Conservation (phyloP, 2,329 filamentous ascomycete genomes). For the Penicillium olsonii region DNA sequence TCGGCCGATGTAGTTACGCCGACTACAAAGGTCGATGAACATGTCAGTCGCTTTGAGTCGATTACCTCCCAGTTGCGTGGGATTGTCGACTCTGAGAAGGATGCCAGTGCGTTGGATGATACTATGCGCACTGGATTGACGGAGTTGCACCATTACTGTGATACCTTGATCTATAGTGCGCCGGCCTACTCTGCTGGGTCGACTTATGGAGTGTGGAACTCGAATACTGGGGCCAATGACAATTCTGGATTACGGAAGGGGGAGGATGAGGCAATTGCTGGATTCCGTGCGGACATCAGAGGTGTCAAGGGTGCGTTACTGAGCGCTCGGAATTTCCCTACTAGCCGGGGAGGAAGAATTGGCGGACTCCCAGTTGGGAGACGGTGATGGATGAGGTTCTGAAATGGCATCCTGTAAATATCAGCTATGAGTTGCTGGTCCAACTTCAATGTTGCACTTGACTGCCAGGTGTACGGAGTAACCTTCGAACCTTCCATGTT, state of each 20-base stretch:
- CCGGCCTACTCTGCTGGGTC: conserved; percentile 29
- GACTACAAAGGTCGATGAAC: conserved; percentile 30
- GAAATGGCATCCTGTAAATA: not conserved
- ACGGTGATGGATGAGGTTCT: conserved; percentile 13
- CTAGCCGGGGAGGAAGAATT: conserved; percentile 31
- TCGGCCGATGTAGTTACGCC: conserved; percentile 23
- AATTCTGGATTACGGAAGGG: conserved; percentile 37
- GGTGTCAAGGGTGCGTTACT: conserved; percentile 65
- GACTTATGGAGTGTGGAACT: conserved; percentile 37
- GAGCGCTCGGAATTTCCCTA: conserved; percentile 63
- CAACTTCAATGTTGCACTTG: no score
- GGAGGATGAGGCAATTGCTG: conserved; percentile 59
- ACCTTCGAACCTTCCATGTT: no score
- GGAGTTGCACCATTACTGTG: conserved; percentile 56
- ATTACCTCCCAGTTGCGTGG: conserved; percentile 55
- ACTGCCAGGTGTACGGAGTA: no score
- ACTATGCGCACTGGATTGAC: conserved; percentile 36
- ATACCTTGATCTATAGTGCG: conserved; percentile 46
- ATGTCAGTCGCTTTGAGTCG: conserved; percentile 51
- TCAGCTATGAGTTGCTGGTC: not conserved
- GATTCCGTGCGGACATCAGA: conserved; percentile 61
- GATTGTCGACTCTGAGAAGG: conserved; percentile 43
- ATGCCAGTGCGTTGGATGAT: conserved; percentile 34
- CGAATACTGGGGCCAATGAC: conserved; percentile 8
- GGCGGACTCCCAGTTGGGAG: conserved; percentile 18